These are phyloP conservation scores for Castanea mollissima DNA, from an alignment of 306 rosid species.

Conservation along the genomic window DNA sequence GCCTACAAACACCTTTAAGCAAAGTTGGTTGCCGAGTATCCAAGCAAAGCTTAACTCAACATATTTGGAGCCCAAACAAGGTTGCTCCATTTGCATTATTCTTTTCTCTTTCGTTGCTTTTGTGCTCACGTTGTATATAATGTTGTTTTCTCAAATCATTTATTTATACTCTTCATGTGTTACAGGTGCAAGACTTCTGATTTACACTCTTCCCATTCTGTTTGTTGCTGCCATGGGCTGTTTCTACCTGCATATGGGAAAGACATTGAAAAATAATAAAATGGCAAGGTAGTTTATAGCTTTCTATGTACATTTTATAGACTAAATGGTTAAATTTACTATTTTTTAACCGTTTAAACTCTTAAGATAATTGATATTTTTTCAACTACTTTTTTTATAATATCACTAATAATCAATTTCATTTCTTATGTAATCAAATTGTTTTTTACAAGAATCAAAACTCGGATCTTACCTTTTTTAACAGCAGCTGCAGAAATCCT, in stretches of 20 bases:
- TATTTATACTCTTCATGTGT: background rate
- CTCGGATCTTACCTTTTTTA: background rate
- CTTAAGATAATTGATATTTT: too few species aligned
- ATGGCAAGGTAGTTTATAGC: constrained; percentile 14
- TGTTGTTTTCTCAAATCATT: background rate
- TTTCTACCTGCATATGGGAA: constrained; percentile 51
- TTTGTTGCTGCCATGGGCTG: constrained; percentile 64
- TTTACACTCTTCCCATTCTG: constrained; percentile 56
- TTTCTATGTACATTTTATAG: background rate
- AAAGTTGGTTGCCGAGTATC: constrained; percentile 34
- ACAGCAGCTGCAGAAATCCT: constrained; percentile 6
- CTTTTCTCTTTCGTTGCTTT: background rate
- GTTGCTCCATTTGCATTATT: constrained; percentile 17
- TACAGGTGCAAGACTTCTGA: constrained; percentile 45
- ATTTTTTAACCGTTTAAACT: too few species aligned
- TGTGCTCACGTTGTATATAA: background rate
- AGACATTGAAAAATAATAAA: constrained; percentile 19
- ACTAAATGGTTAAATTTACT: too few species aligned
- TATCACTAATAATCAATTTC: too few species aligned
- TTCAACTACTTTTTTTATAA: too few species aligned
- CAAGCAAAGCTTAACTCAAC: constrained; percentile 24
- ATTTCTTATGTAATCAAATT: background rate
- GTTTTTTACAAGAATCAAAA: background rate
- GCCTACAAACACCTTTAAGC: constrained; percentile 49
- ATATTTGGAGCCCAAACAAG: constrained; percentile 56